Conservation (phyloP, 768 basidiomycete genomes). For the Chiua virens region DNA sequence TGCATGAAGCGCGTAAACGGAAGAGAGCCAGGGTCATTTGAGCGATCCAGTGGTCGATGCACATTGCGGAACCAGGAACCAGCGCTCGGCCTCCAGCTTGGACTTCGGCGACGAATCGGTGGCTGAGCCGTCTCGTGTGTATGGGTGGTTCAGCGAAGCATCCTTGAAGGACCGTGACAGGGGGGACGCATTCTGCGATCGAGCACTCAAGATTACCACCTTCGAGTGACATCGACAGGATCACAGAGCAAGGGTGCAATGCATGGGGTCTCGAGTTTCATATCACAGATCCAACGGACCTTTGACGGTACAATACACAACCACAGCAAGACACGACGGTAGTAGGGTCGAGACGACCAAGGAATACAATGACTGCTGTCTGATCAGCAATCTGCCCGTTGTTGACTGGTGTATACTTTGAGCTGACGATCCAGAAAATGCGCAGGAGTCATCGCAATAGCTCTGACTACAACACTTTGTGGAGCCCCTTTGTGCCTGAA, state of each 20-base stretch:
- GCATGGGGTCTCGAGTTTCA: constrained; percentile 56
- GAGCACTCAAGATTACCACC: constrained; percentile 48
- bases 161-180: constrained; percentile 51
- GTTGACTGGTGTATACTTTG: constrained; percentile 64
- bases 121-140: constrained; percentile 46
- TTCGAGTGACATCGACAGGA: constrained; percentile 52
- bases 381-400: constrained; percentile 62
- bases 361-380: constrained; percentile 48
- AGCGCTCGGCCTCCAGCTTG: constrained; percentile 52
- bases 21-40: too few relatives aligned
- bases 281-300: constrained; percentile 11
- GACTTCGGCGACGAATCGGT: too few relatives aligned
- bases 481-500: too few relatives aligned
- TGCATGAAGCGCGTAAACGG: too few relatives aligned
- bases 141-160: constrained; percentile 58
- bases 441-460: constrained; percentile 58
- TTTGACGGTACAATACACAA: constrained; percentile 46
- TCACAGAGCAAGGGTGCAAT: constrained; percentile 43
- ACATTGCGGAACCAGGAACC: too few relatives aligned
- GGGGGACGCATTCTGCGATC: constrained; percentile 54
- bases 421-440: constrained; percentile 57
- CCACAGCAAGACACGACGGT: constrained; percentile 31
- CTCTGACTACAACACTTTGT: constrained; percentile 37
- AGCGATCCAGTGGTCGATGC: too few relatives aligned
- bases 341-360: constrained; percentile 42